Percentiles rank a stretch among this genome's conserved stretches.
These are phyloP conservation scores for Lepidium africanum DNA, from an alignment of 345 rosid genomes.

Conservation along the genomic window DNA sequence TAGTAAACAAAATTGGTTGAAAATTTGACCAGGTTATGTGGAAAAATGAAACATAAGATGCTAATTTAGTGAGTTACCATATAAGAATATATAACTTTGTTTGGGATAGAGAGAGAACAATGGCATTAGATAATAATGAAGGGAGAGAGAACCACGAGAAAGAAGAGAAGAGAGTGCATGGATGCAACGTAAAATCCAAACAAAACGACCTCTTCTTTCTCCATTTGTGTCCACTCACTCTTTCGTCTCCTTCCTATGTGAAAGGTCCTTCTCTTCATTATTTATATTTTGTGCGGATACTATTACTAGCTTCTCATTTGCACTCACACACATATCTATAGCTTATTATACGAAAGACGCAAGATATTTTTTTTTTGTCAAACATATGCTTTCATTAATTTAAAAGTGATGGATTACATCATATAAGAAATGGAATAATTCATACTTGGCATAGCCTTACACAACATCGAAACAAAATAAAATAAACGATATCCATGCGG, in stretches of 20 bases:
- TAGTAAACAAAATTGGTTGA: not conserved
- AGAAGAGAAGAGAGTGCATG: conserved; percentile 23
- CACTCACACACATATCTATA: not conserved
- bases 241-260: conserved; percentile 12
- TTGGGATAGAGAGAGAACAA: not conserved
- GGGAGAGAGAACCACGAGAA: conserved; percentile 28
- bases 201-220: conserved; percentile 17
- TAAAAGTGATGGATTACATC: too few relatives aligned
- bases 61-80: not conserved
- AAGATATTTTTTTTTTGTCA: too few relatives aligned
- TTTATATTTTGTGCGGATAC: conserved; percentile 10
- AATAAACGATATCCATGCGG: too few relatives aligned
- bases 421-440: too few relatives aligned
- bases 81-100: not conserved
- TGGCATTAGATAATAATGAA: conserved; percentile 9
- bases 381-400: too few relatives aligned
- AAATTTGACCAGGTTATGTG: not conserved
- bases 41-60: not conserved
- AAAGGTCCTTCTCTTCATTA: conserved; percentile 1
- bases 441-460: too few relatives aligned
- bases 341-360: too few relatives aligned
- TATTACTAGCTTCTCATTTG: conserved; percentile 18
- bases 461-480: too few relatives aligned
- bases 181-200: conserved; percentile 32
- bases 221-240: conserved; percentile 25